phyloP scores from a whole-genome alignment of 768 basidiomycete species.

The Tephrocybe rancida region DNA sequence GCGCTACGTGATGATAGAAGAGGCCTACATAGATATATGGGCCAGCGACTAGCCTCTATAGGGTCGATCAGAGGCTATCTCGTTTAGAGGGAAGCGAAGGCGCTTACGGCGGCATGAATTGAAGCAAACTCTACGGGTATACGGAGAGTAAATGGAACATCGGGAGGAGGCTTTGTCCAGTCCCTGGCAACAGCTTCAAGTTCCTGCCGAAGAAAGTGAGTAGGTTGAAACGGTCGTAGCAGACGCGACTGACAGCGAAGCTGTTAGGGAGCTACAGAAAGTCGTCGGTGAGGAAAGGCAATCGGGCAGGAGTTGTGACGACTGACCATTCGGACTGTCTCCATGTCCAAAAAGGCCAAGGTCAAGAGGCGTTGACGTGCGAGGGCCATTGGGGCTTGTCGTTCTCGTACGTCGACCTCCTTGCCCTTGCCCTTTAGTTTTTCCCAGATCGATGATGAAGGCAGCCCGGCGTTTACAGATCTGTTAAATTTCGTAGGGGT shows the following conservation, averaged over 20 bases:
- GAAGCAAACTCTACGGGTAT: conserved; percentile 89
- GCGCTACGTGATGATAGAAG: conserved; percentile 6
- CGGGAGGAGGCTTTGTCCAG: conserved; percentile 87
- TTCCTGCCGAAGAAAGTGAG: conserved; percentile 50
- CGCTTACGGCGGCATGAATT: conserved; percentile 76
- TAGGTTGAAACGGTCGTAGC: background rate
- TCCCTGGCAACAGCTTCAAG: conserved; percentile 79
- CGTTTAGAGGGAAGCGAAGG: background rate
- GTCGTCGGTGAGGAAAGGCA: conserved; percentile 10
- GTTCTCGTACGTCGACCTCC: conserved; percentile 60
- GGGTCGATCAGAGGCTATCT: background rate
- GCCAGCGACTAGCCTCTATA: conserved; percentile 75
- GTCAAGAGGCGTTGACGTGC: conserved; percentile 78
- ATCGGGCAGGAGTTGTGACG: background rate
- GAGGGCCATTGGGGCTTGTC: conserved; percentile 65
- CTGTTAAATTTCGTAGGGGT: conserved; percentile 48
- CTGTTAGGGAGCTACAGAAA: conserved; percentile 62
- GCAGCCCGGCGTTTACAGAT: conserved; percentile 64
- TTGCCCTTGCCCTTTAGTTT: conserved; percentile 76
- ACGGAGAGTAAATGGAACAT: conserved; percentile 72
- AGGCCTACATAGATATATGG: conserved; percentile 79
- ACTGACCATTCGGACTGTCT: conserved; percentile 76
- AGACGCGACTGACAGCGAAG: conserved; percentile 54
- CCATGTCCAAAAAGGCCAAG: conserved; percentile 83
- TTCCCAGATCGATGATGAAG: conserved; percentile 57